Conservation (phyloP, 805 yeast genomes). For the Nakazawaea wyomingensis region DNA sequence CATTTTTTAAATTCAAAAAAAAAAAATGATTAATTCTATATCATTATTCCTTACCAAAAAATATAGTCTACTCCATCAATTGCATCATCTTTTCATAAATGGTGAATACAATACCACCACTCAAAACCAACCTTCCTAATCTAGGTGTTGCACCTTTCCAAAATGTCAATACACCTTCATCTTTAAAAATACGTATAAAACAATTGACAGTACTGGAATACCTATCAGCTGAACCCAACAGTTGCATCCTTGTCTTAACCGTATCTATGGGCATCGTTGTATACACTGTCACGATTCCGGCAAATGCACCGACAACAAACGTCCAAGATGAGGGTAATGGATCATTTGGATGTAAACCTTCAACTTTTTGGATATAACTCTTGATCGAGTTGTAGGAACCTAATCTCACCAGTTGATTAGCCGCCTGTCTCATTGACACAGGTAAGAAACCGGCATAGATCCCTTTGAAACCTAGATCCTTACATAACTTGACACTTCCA, state of each 20-base stretch:
- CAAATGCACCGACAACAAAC: constrained; percentile 83
- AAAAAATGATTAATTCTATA: too few relatives aligned
- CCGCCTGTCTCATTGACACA: constrained; percentile 91
- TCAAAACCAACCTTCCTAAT: constrained; percentile 81
- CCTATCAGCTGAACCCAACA: constrained; percentile 66
- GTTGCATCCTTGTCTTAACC: constrained; percentile 95
- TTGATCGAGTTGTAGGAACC: constrained; percentile 92
- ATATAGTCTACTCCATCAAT: constrained; percentile 35
- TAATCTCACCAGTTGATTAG: constrained; percentile 90
- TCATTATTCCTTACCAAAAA: too few relatives aligned
- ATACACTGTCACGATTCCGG: constrained; percentile 86
- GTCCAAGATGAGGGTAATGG: constrained; percentile 78
- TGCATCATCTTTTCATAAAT: constrained; percentile 86
- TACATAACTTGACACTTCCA: constrained; percentile 61
- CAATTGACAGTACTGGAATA: constrained; percentile 80
- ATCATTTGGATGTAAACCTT: constrained; percentile 58
- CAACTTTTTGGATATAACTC: constrained; percentile 64
- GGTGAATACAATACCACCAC: constrained; percentile 97
- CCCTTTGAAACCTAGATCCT: constrained; percentile 78
- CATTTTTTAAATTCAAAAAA: too few relatives aligned
- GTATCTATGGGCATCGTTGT: constrained; percentile 95
- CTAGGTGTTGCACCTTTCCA: constrained; percentile 99
- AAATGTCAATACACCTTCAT: constrained; percentile 86
- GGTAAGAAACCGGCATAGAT: constrained; percentile 88
- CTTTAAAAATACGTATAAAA: constrained; percentile 69